Conservation (phyloP, 768 basidiomycete species). For the Galerina marginata region DNA sequence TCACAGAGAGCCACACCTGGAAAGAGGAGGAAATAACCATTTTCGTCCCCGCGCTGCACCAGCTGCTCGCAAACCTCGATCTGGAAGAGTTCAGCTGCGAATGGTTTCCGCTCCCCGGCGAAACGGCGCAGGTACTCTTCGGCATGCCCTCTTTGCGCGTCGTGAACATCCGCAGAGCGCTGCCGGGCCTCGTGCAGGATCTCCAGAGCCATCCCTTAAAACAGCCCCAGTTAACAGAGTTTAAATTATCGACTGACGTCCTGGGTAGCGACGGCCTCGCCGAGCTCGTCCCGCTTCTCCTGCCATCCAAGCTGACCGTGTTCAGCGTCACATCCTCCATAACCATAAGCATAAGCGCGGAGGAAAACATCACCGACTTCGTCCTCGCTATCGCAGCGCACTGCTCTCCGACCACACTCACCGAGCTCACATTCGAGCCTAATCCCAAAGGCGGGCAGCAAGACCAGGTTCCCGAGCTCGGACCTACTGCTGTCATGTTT, state of each 20-base stretch:
- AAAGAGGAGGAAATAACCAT: neutral
- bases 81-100: conserved; percentile 13
- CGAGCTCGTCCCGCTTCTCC: neutral
- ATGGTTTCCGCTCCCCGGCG: conserved; percentile 5
- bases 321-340: neutral
- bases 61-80: neutral
- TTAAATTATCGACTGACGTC: neutral
- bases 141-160: conserved; percentile 5
- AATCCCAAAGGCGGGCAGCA: neutral
- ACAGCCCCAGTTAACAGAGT: neutral
- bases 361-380: neutral
- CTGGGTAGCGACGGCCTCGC: neutral
- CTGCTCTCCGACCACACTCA: neutral
- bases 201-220: neutral
- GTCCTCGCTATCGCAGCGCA: neutral
- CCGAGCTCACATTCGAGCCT: neutral
- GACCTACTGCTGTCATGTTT: neutral
- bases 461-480: neutral
- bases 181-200: neutral
- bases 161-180: neutral
- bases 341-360: neutral
- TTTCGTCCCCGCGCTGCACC: neutral
- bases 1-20: neutral
- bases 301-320: neutral
- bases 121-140: neutral